Conservation (phyloP, 495 filamentous ascomycete genomes). For the Annulohypoxylon stygium region DNA sequence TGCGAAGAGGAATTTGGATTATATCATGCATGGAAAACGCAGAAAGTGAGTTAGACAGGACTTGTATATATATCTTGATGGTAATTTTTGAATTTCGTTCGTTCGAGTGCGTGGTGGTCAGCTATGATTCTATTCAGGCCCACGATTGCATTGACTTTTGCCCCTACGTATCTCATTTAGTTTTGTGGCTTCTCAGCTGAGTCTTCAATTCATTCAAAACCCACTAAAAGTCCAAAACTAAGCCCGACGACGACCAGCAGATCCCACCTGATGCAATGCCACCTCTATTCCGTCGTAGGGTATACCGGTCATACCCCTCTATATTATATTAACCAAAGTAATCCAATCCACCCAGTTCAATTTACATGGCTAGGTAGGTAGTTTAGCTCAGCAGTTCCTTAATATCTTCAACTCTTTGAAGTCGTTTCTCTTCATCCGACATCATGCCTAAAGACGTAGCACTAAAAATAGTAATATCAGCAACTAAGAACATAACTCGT, state of each 20-base stretch:
- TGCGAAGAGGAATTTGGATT: neutral
- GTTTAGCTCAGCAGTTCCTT: conserved; percentile 84
- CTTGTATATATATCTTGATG: neutral
- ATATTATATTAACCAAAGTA: neutral
- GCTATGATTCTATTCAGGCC: neutral
- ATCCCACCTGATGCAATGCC: neutral
- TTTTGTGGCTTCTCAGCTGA: too few relatives aligned
- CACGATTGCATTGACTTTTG: neutral
- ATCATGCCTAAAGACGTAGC: conserved; percentile 94
- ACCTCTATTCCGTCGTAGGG: neutral
- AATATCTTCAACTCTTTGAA: conserved; percentile 93
- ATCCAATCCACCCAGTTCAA: conserved; percentile 1
- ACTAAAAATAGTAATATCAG: conserved; percentile 62
- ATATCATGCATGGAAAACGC: neutral
- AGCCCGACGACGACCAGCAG: neutral
- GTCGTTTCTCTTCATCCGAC: conserved; percentile 90
- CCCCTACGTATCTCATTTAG: too few relatives aligned
- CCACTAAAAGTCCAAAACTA: neutral
- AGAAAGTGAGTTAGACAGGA: neutral
- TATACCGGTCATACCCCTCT: conserved; percentile 20
- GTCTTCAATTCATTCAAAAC: neutral
- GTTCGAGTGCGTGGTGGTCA: neutral
- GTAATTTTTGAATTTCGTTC: neutral
- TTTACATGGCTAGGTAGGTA: neutral
- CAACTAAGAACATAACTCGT: neutral